Evolutionary conservation across 768 basidiomycete genomes (phyloP), one percentile per base, ranked within the genome.

Genomic region (Fomitopsis serialis): DNA sequence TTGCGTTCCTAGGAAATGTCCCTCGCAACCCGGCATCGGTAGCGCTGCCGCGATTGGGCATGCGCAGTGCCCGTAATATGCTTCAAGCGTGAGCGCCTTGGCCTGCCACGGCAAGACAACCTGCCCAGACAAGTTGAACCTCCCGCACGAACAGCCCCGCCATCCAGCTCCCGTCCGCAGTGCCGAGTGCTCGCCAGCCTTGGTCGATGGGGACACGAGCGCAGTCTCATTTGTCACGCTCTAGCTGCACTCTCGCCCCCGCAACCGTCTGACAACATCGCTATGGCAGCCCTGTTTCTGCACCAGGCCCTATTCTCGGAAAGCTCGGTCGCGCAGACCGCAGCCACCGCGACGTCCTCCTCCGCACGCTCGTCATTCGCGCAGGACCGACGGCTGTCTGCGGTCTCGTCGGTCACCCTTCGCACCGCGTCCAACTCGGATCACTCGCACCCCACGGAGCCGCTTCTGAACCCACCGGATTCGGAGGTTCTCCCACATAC

Each of bases 231-330:
- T 40, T 19, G 37, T 40, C n/a, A n/a, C n/a, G n/a, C n/a, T n/a
- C 37, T 40, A 40, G 8, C 37, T 40, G 37, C 37, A 19, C 42
- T 19, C 27, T 13, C 2, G 29, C 21, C 27, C 15, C 27, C 13
- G 36, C 32, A 21, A 15, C 7, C 8, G 40, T 45, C 45, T 51
- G 55, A 45, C 50, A 27, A 19, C 23, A 49, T 49, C 17, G 3
- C 45, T 17, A 87, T 87, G 85, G 77, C 81, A 52, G 80, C 79
- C 48, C 65, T 83, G 48, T 76, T 78, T 64, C 74, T 83, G 48
- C 82, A 84, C 66, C 77, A 81, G 60, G 71, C 77, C 29, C 61
- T 81, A 51, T 78, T 78, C 65, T 56, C 72, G 45, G 19, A 17
- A 40, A 17, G 37, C 15, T 40, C 37, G 37, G 15, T 17, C 19